Conservation (phyloP, 331 rosid species). For the Rhamnella rubrinervis region DNA sequence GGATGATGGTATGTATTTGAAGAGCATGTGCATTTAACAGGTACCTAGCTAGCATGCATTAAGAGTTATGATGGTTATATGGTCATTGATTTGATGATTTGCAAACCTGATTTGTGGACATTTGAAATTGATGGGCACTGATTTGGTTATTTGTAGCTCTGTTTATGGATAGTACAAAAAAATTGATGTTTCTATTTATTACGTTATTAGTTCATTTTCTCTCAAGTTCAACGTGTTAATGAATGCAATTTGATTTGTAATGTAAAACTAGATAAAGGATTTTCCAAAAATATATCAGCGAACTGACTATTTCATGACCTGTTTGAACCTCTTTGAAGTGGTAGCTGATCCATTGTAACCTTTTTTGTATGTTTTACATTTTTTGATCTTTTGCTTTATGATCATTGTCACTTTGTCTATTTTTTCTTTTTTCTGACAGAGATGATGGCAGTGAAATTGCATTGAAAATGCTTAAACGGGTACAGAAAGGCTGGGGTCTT, state of each 20-base stretch:
- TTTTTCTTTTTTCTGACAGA: slow-evolving; percentile 39
- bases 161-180: background rate
- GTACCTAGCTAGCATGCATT: too few species aligned
- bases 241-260: background rate
- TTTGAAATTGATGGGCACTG: background rate
- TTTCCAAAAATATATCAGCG: background rate
- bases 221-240: background rate
- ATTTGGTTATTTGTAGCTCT: background rate
- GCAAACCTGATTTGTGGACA: background rate
- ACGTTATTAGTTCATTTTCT: background rate
- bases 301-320: background rate
- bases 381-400: slow-evolving; percentile 6
- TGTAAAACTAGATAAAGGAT: background rate
- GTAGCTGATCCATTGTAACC: slow-evolving; percentile 7
- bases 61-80: background rate
- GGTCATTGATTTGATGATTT: background rate
- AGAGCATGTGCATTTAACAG: too few species aligned
- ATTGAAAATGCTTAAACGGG: slow-evolving; percentile 70
- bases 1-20: too few species aligned
- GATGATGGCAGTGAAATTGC: slow-evolving; percentile 71
- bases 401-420: slow-evolving; percentile 18
- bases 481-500: slow-evolving; percentile 89
- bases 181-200: slow-evolving; percentile 17
- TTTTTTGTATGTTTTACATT: slow-evolving; percentile 6
- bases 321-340: slow-evolving; percentile 12